Evolutionary conservation across 1,284 basidiomycete species (phyloP), one percentile per base, ranked within the genome.

Genomic region (Puccinia polysora): DNA sequence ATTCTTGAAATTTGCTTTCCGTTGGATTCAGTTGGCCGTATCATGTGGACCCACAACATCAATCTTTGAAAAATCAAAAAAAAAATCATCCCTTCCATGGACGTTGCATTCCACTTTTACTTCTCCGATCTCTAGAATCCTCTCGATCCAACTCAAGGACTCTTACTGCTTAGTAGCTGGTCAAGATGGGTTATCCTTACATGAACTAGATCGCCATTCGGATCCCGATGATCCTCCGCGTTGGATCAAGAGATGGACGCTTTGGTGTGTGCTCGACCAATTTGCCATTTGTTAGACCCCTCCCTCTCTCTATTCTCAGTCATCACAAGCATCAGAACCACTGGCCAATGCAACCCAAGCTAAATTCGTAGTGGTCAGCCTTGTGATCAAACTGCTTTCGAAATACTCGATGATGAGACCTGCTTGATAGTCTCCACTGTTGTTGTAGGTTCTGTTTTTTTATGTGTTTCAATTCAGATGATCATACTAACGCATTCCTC

Each of bases 41-140:
- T 36, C 53, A 8, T 69, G 53, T 59, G 65, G 65, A 34, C 55
- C 53, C 23, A 49, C 32, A 38, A 49, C 40, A n/a, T 53, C 47
- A 2, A 38, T 69, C 43, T 69, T 69, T 59, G 38, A 47, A 47
- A n/a, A 38, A 45, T 56, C 65, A 23, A 58, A 12, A 32, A 18
- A 38, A 49, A 64, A 18, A 28, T 69, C 56, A 34, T 40, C 18
- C 2, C 32, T 30, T 18, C 38, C 45, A 2, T 69, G 65, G 65
- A 69, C 43, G 25, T 36, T 69, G 25, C 65, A 69, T 69, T 69
- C 65, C 4, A 56, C 65, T 18, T 69, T 69, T 28, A 69, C 40
- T 18, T 69, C 53, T 45, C 30, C 32, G 20, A 34, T 58, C 4
- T 25, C 52, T 20, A 40, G 53, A 47, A 68, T 68, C 32, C 34